Conservation (phyloP, 163 green algal genomes). For the Volvox carteri region DNA sequence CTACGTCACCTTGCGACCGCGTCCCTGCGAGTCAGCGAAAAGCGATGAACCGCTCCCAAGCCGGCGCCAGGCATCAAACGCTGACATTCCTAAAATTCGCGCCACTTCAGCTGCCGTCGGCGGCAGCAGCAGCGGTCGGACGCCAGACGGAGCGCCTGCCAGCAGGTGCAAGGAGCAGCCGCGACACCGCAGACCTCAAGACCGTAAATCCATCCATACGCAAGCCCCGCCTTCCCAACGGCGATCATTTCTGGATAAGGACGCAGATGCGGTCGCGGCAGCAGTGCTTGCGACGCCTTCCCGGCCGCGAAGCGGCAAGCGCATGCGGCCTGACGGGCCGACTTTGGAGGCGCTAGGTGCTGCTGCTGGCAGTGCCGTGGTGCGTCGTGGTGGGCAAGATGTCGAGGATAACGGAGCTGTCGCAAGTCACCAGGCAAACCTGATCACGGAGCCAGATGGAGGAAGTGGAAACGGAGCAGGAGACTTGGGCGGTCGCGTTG, state of each 20-base stretch:
- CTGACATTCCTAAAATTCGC: too few species aligned
- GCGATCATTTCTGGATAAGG: background rate
- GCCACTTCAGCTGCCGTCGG: too few species aligned
- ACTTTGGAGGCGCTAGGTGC: background rate
- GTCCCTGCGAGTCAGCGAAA: too few species aligned
- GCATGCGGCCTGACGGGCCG: background rate
- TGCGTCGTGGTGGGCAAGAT: too few species aligned
- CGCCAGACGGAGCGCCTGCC: too few species aligned
- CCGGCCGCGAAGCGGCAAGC: background rate
- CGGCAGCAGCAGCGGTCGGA: too few species aligned
- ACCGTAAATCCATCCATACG: too few species aligned
- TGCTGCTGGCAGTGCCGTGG: background rate
- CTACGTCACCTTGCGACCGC: background rate
- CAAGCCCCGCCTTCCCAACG: too few species aligned
- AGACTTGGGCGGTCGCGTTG: too few species aligned
- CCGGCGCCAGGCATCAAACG: background rate
- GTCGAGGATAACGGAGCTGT: background rate
- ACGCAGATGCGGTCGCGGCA: background rate
- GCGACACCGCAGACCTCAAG: background rate
- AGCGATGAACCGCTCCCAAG: background rate
- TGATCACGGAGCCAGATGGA: too few species aligned
- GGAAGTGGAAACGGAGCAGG: too few species aligned
- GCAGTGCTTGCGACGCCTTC: background rate
- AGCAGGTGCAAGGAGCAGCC: too few species aligned
- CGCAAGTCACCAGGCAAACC: background rate